phyloP scores from a whole-genome alignment of 768 basidiomycete genomes.

The Kondoa malvinella region DNA sequence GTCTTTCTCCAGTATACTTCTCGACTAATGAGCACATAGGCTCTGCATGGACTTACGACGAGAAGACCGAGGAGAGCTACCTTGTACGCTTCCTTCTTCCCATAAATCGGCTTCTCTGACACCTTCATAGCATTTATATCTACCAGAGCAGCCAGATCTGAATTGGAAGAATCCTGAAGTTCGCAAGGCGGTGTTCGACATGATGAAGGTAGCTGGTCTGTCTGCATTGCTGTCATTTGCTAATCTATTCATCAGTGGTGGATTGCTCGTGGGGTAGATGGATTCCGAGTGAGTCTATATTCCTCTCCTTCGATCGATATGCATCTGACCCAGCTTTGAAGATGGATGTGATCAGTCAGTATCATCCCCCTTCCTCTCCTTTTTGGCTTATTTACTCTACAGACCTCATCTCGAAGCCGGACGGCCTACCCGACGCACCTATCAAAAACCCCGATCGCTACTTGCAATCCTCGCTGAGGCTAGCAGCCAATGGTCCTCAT shows the following conservation, averaged over 20 bases:
- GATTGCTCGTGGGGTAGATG: conserved; percentile 57
- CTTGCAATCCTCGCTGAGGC: conserved; percentile 16
- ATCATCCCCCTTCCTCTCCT: conserved; percentile 38
- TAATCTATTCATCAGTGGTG: conserved; percentile 44
- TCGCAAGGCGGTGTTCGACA: conserved; percentile 3
- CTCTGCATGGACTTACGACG: conserved; percentile 56
- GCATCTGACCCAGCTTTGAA: not conserved
- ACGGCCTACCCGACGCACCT: conserved; percentile 50
- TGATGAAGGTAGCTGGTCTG: conserved; percentile 34
- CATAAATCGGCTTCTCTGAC: too few species aligned
- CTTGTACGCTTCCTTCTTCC: too few species aligned
- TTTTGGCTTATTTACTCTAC: conserved; percentile 48
- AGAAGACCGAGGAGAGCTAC: conserved; percentile 50
- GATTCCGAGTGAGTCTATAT: conserved; percentile 42
- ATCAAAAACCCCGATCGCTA: conserved; percentile 37
- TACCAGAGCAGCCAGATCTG: conserved; percentile 52
- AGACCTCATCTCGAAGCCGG: conserved; percentile 39
- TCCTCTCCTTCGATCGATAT: not conserved
- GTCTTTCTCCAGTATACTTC: not conserved
- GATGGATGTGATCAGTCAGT: not conserved
- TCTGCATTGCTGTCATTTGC: not conserved
- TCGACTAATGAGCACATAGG: conserved; percentile 32
- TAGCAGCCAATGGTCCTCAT: conserved; percentile 37
- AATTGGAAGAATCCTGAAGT: conserved; percentile 50
- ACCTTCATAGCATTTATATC: conserved; percentile 54